Percentiles rank a stretch among this genome's conserved stretches.
These are phyloP conservation scores for Bryum argenteum DNA, from an alignment of 225 moss, liverwort and hornwort genomes.

Conservation along the genomic window DNA sequence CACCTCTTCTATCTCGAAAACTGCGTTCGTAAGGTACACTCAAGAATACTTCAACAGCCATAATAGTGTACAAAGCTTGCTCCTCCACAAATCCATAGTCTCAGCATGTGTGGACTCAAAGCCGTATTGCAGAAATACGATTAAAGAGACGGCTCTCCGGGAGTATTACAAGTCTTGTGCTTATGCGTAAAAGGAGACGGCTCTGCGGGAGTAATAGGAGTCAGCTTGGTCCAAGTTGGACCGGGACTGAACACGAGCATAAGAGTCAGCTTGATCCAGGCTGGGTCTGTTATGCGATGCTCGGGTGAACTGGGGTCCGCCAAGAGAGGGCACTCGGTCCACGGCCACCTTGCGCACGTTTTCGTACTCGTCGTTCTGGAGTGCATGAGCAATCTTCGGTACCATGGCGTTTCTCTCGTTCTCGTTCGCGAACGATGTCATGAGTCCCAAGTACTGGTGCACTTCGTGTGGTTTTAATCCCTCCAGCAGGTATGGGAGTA, in stretches of 20 bases:
- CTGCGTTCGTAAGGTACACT: conserved; percentile 4
- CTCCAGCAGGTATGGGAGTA: conserved; percentile 49
- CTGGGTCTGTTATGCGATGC: conserved; percentile 16
- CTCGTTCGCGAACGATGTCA: conserved; percentile 35
- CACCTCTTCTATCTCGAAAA: not conserved
- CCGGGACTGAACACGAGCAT: conserved; percentile 13
- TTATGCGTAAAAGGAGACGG: conserved; percentile 41
- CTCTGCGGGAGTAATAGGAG: conserved; percentile 23
- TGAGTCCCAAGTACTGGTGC: conserved; percentile 57
- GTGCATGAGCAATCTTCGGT: conserved; percentile 34
- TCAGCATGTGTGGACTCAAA: not conserved
- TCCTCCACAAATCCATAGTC: no score
- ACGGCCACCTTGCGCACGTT: conserved; percentile 48
- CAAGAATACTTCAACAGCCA: conserved; percentile 1
- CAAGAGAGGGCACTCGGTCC: conserved; percentile 51
- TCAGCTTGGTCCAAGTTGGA: conserved; percentile 37
- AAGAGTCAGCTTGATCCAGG: conserved; percentile 30
- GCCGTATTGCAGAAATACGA: not conserved
- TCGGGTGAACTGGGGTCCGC: conserved; percentile 32
- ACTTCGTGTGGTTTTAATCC: conserved; percentile 51
- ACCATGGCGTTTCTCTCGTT: conserved; percentile 29
- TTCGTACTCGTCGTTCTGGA: conserved; percentile 46
- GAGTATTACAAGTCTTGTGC: conserved; percentile 16
- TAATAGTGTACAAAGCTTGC: conserved; percentile 10
- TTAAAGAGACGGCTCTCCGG: conserved; percentile 8